Evolutionary conservation across 129 eudicot genomes (phyloP), one percentile per base, ranked within the genome.

Genomic region (Ambrosia artemisiifolia): DNA sequence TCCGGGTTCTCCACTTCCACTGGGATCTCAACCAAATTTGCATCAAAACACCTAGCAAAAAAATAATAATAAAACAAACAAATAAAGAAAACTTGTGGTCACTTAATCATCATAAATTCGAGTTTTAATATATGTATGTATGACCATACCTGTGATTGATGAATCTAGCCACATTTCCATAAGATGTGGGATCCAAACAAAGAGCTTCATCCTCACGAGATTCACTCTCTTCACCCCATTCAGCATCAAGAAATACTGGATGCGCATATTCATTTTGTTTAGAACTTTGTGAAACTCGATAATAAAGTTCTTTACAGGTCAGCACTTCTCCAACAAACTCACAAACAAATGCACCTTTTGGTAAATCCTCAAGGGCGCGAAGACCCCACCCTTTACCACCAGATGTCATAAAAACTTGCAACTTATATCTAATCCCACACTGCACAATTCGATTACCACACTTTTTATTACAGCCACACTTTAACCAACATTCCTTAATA

Each of bases 351-450:
- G 98, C 86, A 17, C 98, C 98, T 84, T 84, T 85, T 11, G 98
- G 98, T n/a, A 93, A 81, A 55, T 93, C 98, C 78, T 93, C 98
- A 28, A 93, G 87, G 72, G 95, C 83, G 38, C 98, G 89, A 11
- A 93, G 78, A 17, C 98, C 98, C 98, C 98, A 93, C 40, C 98
- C 96, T 85, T 90, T 93, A 69, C 95, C 91, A 50, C 72, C 92
- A 14, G 86, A 64, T 18, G 96, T 80, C 98, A 88, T 89, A 62
- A 93, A 93, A 59, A 93, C 96, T 95, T 93, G 96, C 61, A 93
- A 80, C 32, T 84, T 87, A 69, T 80, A 80, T 24, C 75, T 87
- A 55, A 93, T 89, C 56, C 98, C 98, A 56, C 91, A 71, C 77
- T 93, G 96, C 38, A 90, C 96, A 35, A 93, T 96, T 67, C 98